Evolutionary conservation across 345 rosid species (phyloP), one percentile per base, ranked within the genome.

Genomic region (Draba incana): DNA sequence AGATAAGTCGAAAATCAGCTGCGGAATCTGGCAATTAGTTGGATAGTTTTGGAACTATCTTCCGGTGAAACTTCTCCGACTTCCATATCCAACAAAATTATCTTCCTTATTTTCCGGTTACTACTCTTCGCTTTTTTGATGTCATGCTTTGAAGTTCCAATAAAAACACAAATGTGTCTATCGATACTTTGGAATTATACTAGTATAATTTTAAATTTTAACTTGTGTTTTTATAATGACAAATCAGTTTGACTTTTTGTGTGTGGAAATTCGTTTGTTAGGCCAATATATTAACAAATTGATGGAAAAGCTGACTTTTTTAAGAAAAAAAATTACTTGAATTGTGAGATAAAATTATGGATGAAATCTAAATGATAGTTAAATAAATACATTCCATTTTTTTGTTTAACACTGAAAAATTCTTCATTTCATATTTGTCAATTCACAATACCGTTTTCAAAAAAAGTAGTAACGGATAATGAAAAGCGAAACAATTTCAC

Each of bases 21-120:
- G 75, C 67, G 9, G 54, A 45, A 62, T 70, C 75, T 14, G 57
- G 70, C 58, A 64, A 64, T 39, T 47, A 72, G 76, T 72, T 59
- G 48, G 38, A 47, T 13, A 6, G 38, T 72, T 72, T 72, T 72
- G 70, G 76, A 72, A 47, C 65, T 64, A 72, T 57, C 65, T 64
- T 27, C 64, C 52, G 50, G 27, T 70, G 9, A 6, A 45, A 37
- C 4, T 15, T 71, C 56, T 62, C 50, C 76, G 64, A 47, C 64
- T 47, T 56, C 37, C 43, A 23, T 52, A 13, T 70, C 53, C 50
- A 11, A 35, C 48, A 41, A 71, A 62, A 35, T 35, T 0, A 62
- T 23, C 16, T 45, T 33, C 68, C 68, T n/a, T 62, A 55, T 46
- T 28, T 55, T 56, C 70, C 70, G 76, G 64, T 4, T 48, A 37